Evolutionary conservation across 108 stramenopile species (phyloP), one percentile per base, ranked within the genome.

Genomic region (Nannochloropsis salina): DNA sequence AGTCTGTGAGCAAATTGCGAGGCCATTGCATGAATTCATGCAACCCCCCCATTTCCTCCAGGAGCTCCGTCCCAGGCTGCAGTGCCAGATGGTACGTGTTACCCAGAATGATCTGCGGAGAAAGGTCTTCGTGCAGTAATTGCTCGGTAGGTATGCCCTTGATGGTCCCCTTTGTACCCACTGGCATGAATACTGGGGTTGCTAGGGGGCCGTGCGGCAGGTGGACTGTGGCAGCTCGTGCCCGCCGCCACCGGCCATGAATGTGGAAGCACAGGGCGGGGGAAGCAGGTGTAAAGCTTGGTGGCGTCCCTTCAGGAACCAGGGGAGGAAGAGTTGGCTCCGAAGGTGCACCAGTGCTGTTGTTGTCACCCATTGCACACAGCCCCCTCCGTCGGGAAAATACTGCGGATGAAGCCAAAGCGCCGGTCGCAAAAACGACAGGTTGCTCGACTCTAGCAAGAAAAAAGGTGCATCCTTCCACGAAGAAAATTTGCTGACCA

Each of bases 111-210:
- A 98, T 97, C 61, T 92, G 80, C 42, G 88, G 85, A 44, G 83
- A 47, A 44, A 88, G 22, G 21, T 84, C 81, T 31, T 9, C 9
- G 80, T 90, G 89, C 6, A 88, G 45, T 79, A 99, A 91, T 83
- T 99, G 96, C 43, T 89, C 81, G 8, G 94, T 86, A 2, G 94
- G 86, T 21, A 98, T 82, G 45, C 95, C 96, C 84, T 99, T 99
- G 83, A 99, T 90, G 12, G 95, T 94, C 74, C 97, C 98, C 87
- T 98, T 97, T 80, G 98, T 99, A 43, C 98, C 98, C n/a, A 99
- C 98, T 1, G 98, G 98, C 98, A 97, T 97, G 94, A 99, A 99
- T 21, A 97, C 93, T 6, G 98, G 98, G 42, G 97, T 97, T 15
- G 90, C 85, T 41, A 99, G 95, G 3, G 92, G 91, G 31, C 95